phyloP scores from a whole-genome alignment of 2,329 filamentous ascomycete species.

The Balansia obtecta region DNA sequence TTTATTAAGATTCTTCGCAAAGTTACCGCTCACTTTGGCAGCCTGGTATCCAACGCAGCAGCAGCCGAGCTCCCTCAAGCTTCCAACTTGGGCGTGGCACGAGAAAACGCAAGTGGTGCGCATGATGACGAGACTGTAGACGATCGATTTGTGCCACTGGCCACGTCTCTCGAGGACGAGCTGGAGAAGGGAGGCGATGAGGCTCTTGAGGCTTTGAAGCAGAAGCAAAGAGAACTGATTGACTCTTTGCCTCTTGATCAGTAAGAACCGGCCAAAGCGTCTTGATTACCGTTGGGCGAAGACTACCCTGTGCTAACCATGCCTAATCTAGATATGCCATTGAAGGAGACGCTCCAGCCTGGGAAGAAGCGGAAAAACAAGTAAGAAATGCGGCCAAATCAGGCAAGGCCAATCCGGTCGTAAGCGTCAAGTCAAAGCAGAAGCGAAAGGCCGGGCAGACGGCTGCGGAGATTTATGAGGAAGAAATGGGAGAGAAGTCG shows the following conservation, averaged over 20 bases:
- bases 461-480: slow-evolving; percentile 50
- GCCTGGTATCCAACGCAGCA: slow-evolving; percentile 61
- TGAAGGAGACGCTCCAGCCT: slow-evolving; percentile 46
- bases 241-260: slow-evolving; percentile 81
- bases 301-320: slow-evolving; percentile 2
- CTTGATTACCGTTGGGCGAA: neutral
- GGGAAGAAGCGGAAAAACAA: slow-evolving; percentile 64
- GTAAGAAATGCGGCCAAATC: slow-evolving; percentile 45
- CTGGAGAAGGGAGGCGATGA: slow-evolving; percentile 74
- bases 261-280: slow-evolving; percentile 12
- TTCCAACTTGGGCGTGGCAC: slow-evolving; percentile 44
- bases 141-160: slow-evolving; percentile 57
- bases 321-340: slow-evolving; percentile 44
- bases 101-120: slow-evolving; percentile 47
- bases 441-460: slow-evolving; percentile 61
- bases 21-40: slow-evolving; percentile 65
- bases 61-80: slow-evolving; percentile 51
- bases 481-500: slow-evolving; percentile 43
- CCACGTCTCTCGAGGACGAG: slow-evolving; percentile 64
- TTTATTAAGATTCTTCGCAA: slow-evolving; percentile 95
- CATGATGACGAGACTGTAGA: slow-evolving; percentile 58
- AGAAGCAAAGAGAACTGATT: slow-evolving; percentile 79
- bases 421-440: slow-evolving; percentile 72
- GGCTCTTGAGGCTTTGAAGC: slow-evolving; percentile 54
- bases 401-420: slow-evolving; percentile 47